A percentile compares a stretch with the other conserved stretches of the same genome.
phyloP scores from a whole-genome alignment of 768 basidiomycete genomes.

The Amanita inopinata region DNA sequence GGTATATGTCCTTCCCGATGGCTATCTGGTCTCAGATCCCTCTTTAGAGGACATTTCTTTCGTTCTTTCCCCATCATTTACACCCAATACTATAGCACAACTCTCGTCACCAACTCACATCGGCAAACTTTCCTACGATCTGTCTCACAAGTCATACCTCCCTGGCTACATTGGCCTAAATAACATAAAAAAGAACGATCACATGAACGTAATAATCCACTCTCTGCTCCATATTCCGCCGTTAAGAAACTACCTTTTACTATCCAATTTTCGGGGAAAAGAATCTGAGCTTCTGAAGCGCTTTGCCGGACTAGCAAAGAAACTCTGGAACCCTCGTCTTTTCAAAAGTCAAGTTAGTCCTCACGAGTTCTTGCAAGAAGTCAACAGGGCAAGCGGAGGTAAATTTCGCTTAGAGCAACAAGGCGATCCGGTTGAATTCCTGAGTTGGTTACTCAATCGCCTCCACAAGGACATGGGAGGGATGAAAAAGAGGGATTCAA shows the following conservation, averaged over 20 bases:
- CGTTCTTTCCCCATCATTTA: conserved; percentile 85
- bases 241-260: conserved; percentile 77
- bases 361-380: conserved; percentile 98
- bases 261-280: conserved; percentile 64
- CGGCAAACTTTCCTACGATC: conserved; percentile 75
- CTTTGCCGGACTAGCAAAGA: conserved; percentile 80
- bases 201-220: conserved; percentile 96
- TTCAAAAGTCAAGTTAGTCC: conserved; percentile 99
- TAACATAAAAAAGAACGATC: conserved; percentile 95
- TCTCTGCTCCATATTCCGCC: conserved; percentile 86
- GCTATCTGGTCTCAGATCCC: conserved; percentile 93
- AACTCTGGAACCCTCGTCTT: conserved; percentile 91
- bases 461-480: conserved; percentile 92
- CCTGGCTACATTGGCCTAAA: conserved; percentile 95
- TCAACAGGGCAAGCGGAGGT: conserved; percentile 77
- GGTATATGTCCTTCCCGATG: conserved; percentile 97
- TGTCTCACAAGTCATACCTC: conserved; percentile 70
- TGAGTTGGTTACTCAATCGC: conserved; percentile 91
- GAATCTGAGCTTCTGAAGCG: conserved; percentile 83
- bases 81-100: conserved; percentile 39
- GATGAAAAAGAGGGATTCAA: conserved; percentile 85
- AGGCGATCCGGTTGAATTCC: conserved; percentile 93
- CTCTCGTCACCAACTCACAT: conserved; percentile 52
- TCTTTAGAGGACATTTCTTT: conserved; percentile 92
- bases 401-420: conserved; percentile 91